Evolutionary conservation across 768 basidiomycete species (phyloP).

Genomic region (Podaxis rugospora): DNA sequence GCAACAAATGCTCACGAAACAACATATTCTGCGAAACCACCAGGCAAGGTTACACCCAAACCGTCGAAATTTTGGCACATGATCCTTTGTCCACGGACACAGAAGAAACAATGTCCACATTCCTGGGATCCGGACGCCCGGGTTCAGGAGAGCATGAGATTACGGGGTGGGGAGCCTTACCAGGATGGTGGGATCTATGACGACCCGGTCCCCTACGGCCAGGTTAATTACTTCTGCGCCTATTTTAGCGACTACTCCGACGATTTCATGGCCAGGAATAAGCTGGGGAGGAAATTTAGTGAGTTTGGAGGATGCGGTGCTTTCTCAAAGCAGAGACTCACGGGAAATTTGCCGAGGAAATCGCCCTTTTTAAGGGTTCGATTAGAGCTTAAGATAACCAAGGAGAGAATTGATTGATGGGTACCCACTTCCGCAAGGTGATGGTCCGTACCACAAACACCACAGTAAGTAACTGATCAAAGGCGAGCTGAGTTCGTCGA

Average conservation of each 20-base stretch:
- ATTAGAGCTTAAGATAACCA: not conserved
- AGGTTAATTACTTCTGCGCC: slow-evolving; percentile 84
- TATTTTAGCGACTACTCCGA: slow-evolving; percentile 67
- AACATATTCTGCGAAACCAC: slow-evolving; percentile 89
- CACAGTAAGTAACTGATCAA: slow-evolving; percentile 32
- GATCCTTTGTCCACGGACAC: slow-evolving; percentile 76
- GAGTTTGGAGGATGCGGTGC: not conserved
- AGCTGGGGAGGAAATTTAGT: slow-evolving; percentile 22
- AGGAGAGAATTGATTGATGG: not conserved
- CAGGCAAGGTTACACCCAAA: slow-evolving; percentile 77
- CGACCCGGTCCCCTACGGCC: slow-evolving; percentile 73
- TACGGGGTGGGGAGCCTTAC: slow-evolving; percentile 31
- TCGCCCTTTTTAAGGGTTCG: slow-evolving; percentile 41
- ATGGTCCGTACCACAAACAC: slow-evolving; percentile 69
- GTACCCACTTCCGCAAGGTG: slow-evolving; percentile 41
- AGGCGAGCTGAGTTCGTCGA: not conserved
- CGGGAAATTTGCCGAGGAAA: slow-evolving; percentile 68
- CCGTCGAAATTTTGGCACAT: slow-evolving; percentile 84
- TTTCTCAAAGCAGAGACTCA: slow-evolving; percentile 23
- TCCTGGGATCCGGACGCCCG: slow-evolving; percentile 28
- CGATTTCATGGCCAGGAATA: slow-evolving; percentile 43
- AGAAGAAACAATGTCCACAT: slow-evolving; percentile 84
- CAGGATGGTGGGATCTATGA: slow-evolving; percentile 67
- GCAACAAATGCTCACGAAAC: slow-evolving; percentile 55
- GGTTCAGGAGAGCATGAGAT: not conserved